These are phyloP conservation scores for Colletotrichum simmondsii DNA, from an alignment of 2,329 filamentous ascomycete species.

Conservation along the genomic window DNA sequence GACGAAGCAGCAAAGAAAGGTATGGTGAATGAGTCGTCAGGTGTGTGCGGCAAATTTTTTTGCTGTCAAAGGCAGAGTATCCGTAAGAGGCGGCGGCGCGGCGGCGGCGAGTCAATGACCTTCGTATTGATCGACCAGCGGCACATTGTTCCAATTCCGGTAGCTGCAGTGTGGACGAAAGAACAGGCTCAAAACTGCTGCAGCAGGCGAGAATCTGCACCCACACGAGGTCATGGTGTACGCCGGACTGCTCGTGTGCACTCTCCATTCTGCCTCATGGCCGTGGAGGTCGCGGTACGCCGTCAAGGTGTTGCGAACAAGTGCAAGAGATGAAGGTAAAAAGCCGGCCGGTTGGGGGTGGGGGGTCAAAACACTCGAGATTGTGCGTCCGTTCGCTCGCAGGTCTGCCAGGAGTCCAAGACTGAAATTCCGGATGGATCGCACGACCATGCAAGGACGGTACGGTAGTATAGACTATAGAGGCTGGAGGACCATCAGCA, in stretches of 20 bases:
- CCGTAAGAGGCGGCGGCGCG: background rate
- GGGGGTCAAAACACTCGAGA: constrained; percentile 3
- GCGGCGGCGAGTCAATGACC: constrained; percentile 24
- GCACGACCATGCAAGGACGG: constrained; percentile 16
- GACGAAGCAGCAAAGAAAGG: background rate
- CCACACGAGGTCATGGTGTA: background rate
- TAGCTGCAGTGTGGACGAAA: constrained; percentile 22
- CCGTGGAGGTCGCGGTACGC: constrained; percentile 14
- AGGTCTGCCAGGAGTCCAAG: background rate
- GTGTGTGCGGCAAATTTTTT: background rate
- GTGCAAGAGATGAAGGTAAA: background rate
- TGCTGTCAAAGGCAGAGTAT: constrained; percentile 14
- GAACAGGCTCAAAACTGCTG: constrained; percentile 19
- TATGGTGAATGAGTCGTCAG: background rate
- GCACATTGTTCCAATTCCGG: constrained; percentile 16
- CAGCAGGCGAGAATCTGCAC: constrained; percentile 10
- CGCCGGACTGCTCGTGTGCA: background rate
- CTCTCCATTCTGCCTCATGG: background rate
- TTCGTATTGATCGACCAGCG: constrained; percentile 5
- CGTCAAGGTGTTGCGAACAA: background rate
- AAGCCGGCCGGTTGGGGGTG: background rate
- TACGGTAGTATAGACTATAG: background rate
- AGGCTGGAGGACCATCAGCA: background rate
- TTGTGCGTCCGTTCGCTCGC: constrained; percentile 6
- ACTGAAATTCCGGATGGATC: background rate